Percentiles rank a stretch among this genome's conserved stretches.
Conservation (phyloP, 179 eudicot genomes). For the Corrigiola litoralis region DNA sequence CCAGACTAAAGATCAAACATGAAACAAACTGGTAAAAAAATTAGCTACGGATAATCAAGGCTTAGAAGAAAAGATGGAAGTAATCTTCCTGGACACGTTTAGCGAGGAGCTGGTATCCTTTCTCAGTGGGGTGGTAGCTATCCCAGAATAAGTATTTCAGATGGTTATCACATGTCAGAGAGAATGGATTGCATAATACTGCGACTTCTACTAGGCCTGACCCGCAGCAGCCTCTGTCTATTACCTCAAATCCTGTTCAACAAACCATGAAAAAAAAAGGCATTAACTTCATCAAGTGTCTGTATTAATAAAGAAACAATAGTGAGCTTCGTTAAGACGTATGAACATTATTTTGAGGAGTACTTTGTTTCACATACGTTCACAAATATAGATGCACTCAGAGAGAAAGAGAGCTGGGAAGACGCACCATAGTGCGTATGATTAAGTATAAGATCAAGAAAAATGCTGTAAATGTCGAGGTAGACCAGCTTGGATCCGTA, state of each 20-base stretch:
- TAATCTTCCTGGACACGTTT: too few relatives aligned
- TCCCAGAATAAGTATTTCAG: conserved; percentile 57
- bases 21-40: too few relatives aligned
- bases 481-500: conserved; percentile 41
- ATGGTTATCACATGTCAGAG: conserved; percentile 26
- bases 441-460: conserved; percentile 38
- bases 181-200: conserved; percentile 31
- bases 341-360: too few relatives aligned
- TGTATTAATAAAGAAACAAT: too few relatives aligned
- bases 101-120: too few relatives aligned
- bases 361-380: not conserved
- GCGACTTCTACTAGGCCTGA: conserved; percentile 47
- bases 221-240: conserved; percentile 62
- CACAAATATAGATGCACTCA: not conserved
- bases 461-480: conserved; percentile 47
- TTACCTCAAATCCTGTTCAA: conserved; percentile 39
- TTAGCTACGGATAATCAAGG: too few relatives aligned
- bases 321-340: not conserved
- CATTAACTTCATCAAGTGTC: not conserved
- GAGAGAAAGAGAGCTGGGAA: too few relatives aligned
- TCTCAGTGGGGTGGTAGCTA: conserved; percentile 60
- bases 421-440: conserved; percentile 36
- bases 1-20: too few relatives aligned
- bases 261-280: not conserved
- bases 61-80: too few relatives aligned